Percentiles rank a stretch among this genome's conserved stretches.
These are phyloP conservation scores for Umbilicaria muhlenbergii DNA, from an alignment of 495 filamentous ascomycete genomes.

Conservation along the genomic window DNA sequence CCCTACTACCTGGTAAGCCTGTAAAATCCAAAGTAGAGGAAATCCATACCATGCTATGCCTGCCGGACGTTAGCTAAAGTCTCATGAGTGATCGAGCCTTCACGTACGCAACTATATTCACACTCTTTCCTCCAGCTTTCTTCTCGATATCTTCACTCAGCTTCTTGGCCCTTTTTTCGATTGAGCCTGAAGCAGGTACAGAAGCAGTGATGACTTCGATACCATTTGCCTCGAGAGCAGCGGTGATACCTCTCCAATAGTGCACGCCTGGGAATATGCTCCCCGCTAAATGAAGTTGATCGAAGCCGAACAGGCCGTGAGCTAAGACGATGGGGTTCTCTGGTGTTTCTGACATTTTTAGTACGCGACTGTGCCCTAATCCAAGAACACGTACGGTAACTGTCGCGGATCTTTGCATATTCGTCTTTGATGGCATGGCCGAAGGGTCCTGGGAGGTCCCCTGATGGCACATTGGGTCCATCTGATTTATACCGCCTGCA, in stretches of 20 bases:
- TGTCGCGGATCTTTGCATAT: slow-evolving; percentile 52
- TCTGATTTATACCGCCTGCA: too few relatives aligned
- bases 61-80: slow-evolving; percentile 17
- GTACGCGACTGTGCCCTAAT: not conserved
- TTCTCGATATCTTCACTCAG: slow-evolving; percentile 32
- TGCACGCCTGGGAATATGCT: slow-evolving; percentile 57
- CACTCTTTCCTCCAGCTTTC: slow-evolving; percentile 53
- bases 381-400: slow-evolving; percentile 40
- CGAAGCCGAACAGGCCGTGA: slow-evolving; percentile 85
- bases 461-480: too few relatives aligned
- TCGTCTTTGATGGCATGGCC: slow-evolving; percentile 62
- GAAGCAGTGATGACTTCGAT: slow-evolving; percentile 67
- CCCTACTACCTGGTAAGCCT: slow-evolving; percentile 20
- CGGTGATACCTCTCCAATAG: slow-evolving; percentile 86
- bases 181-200: slow-evolving; percentile 65
- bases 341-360: slow-evolving; percentile 23
- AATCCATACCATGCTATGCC: slow-evolving; percentile 57
- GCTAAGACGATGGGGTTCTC: slow-evolving; percentile 68
- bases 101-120: slow-evolving; percentile 78
- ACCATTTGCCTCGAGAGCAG: slow-evolving; percentile 54
- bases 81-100: slow-evolving; percentile 12
- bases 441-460: slow-evolving; percentile 11
- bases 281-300: slow-evolving; percentile 61
- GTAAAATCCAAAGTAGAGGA: not conserved
- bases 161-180: slow-evolving; percentile 47